phyloP scores from a whole-genome alignment of 2,329 filamentous ascomycete genomes.

The Talaromyces sp. region DNA sequence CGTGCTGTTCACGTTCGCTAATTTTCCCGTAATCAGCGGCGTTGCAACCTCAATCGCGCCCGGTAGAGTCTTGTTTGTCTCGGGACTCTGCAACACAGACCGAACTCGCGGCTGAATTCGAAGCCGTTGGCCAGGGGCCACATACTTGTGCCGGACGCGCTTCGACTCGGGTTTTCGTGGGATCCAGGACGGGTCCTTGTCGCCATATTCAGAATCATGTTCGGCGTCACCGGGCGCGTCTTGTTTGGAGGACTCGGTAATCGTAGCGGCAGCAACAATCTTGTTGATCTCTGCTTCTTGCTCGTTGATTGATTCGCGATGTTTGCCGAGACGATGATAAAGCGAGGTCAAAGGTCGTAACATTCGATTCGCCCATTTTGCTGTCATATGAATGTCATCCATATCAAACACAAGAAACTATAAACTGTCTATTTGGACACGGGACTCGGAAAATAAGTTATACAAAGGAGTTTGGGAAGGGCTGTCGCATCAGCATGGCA shows the following conservation, averaged over 20 bases:
- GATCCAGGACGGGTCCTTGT: conserved; percentile 38
- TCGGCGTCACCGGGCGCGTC: conserved; percentile 14
- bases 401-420: conserved; percentile 19
- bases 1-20: conserved; percentile 14
- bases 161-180: conserved; percentile 31
- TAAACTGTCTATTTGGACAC: not conserved
- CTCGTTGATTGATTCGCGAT: conserved; percentile 31
- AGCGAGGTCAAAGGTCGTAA: conserved; percentile 39
- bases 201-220: conserved; percentile 31
- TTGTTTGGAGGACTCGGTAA: conserved; percentile 6
- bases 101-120: conserved; percentile 24
- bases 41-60: conserved; percentile 41
- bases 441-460: not conserved
- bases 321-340: conserved; percentile 37
- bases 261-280: conserved; percentile 2
- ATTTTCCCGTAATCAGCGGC: conserved; percentile 36
- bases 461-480: not conserved
- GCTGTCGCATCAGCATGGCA: not conserved
- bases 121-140: conserved; percentile 25
- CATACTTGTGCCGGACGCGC: conserved; percentile 36
- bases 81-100: conserved; percentile 33
- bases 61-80: conserved; percentile 30
- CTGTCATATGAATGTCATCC: conserved; percentile 36
- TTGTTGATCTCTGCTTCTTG: conserved; percentile 17
- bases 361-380: conserved; percentile 42